These are phyloP conservation scores for Solanum hybrid DNA, from an alignment of 305 asterid species.

Conservation along the genomic window DNA sequence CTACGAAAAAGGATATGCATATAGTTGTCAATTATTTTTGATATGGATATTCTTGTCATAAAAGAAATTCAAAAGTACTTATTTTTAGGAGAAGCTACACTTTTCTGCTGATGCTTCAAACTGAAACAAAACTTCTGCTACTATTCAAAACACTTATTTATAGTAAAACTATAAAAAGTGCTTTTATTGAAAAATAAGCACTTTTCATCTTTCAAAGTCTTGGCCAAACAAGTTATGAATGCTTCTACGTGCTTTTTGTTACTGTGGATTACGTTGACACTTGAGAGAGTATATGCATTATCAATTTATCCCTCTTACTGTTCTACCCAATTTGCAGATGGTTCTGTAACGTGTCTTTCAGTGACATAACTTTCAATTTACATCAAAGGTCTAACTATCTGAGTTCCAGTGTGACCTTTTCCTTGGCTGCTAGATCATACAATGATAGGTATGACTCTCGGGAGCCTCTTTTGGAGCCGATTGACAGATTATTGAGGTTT, in stretches of 20 bases:
- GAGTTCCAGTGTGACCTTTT: conserved; percentile 50
- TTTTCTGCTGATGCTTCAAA: not conserved
- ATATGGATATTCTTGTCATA: not conserved
- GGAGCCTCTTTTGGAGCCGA: conserved; percentile 91
- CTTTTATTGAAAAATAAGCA: not conserved
- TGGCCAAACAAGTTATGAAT: not conserved
- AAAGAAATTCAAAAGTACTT: not conserved
- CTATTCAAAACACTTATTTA: not conserved
- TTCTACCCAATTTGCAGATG: conserved; percentile 45
- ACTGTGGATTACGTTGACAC: not conserved
- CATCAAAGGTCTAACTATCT: conserved; percentile 53
- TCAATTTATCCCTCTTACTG: conserved; percentile 12
- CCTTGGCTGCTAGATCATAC: conserved; percentile 68
- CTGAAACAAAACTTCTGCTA: not conserved
- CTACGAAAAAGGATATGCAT: not conserved
- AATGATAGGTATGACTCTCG: conserved; percentile 80
- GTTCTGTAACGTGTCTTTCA: conserved; percentile 86
- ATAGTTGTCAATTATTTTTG: not conserved
- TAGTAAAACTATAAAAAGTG: not conserved
- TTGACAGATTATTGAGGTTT: conserved; percentile 77
- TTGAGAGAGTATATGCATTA: not conserved
- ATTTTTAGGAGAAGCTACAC: not conserved
- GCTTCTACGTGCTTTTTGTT: not conserved
- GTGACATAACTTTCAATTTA: conserved; percentile 54
- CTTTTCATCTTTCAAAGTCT: not conserved